Base-by-base conservation (phyloP, 495 filamentous ascomycete genomes). In the Letharia columbiana region DNA sequence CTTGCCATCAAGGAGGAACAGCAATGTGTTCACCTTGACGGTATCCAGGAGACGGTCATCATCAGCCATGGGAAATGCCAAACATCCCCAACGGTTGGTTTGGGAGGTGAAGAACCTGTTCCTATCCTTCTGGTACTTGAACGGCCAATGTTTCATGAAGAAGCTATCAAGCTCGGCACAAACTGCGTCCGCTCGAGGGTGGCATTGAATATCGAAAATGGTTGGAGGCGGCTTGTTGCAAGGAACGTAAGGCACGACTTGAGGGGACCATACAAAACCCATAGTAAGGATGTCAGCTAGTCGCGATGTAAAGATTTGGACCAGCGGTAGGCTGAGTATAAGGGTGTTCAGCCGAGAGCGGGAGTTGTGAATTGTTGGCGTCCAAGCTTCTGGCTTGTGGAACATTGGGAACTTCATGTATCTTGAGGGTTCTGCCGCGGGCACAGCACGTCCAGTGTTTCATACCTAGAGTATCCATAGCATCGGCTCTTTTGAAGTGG, bases 91-190 rank as follows among this genome's bases (percentile, higher is more conserved):
- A 4, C 72, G 70, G 6, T 72, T 68, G 67, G 74, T 76, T 3
- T 74, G 74, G 2, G 75, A 74, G 17, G 40, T 66, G 20, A 73
- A 33, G 60, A 79, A 78, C 59, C 69, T 75, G 60, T 71, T 40
- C 5, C 68, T 66, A 13, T 67, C 69, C 57, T 72, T 66, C 23
- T 71, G 59, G 28, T 60, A 59, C 2, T 60, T 63, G 44, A 77
- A 78, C 6, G 64, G 68, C 78, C 76, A 78, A 66, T 78, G 67
- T 39, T 76, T n/a, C 7, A 77, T 70, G 61, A 78, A 79, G 40
- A 74, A 77, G 2, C 60, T 71, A 49, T 78, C 70, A 2, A 76
- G 70, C 35, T 77, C 72, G 23, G 42, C 44, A 35, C 37, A 58
- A 7, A 67, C 66, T 40, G 52, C 35, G 23, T 63, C 49, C 12